Evolutionary conservation across 2,329 filamentous ascomycete genomes (phyloP), one percentile per base, ranked within the genome.

Genomic region (Magnaporthiopsis incrustans): DNA sequence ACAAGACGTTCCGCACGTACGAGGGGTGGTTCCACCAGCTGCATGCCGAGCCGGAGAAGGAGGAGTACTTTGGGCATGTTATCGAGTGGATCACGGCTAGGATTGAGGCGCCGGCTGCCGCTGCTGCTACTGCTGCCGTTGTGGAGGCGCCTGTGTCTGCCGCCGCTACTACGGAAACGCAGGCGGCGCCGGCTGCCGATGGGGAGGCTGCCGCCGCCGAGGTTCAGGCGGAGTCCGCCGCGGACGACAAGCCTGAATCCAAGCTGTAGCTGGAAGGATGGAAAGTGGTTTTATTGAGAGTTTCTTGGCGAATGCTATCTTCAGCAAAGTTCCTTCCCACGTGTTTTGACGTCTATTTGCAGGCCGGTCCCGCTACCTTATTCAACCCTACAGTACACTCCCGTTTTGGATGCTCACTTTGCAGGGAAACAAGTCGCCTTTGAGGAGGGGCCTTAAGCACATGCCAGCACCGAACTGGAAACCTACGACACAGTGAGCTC

Each of bases 11-110:
- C 72, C 89, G 85, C 78, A 76, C 80, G 26, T 97, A 95, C 73
- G 85, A 90, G 35, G 92, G 90, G 12, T 90, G 84, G 73, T 92
- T 86, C 73, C 93, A 97, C 77, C 89, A 90, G 77, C 74, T 90
- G 67, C 88, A 90, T 72, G 78, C 81, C 1, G 88, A 90, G 65
- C 73, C 65, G 1, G 69, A 68, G 62, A 81, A 79, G 71, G 78
- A 82, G 64, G 77, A 81, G 67, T 85, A 83, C 67, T 79, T 77
- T 64, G 81, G 80, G 63, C 87, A 91, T 71, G 78, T 91, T 6
- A 81, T 77, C 4, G 81, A 84, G 65, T 92, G 89, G 88, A 85
- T 92, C 64, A 71, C 90, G 66, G 78, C 79, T 68, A 76, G 80
- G 64, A 44, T 67, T 62, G 68, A 15, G 64, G 68, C 56, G 64